Base-by-base conservation (phyloP, 352 stramenopile genomes). In the Phytophthora europaea region DNA sequence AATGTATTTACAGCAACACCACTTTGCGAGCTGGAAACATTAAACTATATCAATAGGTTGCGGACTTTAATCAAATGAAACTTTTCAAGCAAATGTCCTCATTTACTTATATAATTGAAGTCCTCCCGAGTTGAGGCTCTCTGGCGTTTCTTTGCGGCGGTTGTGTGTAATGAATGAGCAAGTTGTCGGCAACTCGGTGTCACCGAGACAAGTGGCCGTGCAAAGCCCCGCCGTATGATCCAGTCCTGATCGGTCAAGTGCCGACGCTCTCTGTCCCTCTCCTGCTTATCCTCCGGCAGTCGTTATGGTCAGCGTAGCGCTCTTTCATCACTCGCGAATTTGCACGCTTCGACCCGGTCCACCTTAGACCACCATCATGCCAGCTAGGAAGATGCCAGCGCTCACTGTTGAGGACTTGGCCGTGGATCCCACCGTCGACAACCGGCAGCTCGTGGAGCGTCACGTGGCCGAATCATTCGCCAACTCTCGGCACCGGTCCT, bases 211-310 rank as follows among this genome's bases (percentile, higher is more conserved):
- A n/a, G 38, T 45, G 36, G 36, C 36, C 36, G 59, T 33, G 52
- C 61, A 74, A 43, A 65, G 66, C 66, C 63, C 45, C 55, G 64
- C 33, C 22, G 48, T 52, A 28, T 48, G 58, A 34, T 22, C 54
- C 65, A 57, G 51, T 73, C 58, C 51, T 61, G 61, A 61, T 58
- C 60, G 40, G 36, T 34, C 48, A 33, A 48, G 67, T 65, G 67
- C 66, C 67, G 70, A 70, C 67, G 36, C 65, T 66, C 65, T 72
- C 65, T 66, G 60, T 62, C 60, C 67, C 67, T 50, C 61, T 73
- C 59, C 36, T 67, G 65, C 66, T 73, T 63, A 73, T 73, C 58
- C 66, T 31, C 12, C 23, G n/a, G 62, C 22, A 45, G 22, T 66
- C 56, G 47, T 58, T 54, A 18, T 10, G 33, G 48, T 52, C 40